Evolutionary conservation across 345 rosid genomes (phyloP).

Genomic region (Capsella bursapastoris): DNA sequence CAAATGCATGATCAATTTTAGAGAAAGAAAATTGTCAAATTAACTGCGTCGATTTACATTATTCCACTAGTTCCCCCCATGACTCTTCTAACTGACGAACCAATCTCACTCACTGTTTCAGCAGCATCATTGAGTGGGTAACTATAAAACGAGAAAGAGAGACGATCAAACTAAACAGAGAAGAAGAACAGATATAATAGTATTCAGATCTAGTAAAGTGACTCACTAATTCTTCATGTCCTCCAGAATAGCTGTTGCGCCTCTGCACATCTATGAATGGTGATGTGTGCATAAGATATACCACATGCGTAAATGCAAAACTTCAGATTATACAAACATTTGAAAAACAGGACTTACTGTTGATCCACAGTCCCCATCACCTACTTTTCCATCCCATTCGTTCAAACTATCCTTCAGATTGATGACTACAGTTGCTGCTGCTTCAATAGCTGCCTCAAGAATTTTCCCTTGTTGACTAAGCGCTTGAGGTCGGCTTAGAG

Average conservation of each 20-base stretch:
- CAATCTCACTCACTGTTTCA: slow-evolving; percentile 86
- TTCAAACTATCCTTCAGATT: slow-evolving; percentile 72
- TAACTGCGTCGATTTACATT: slow-evolving; percentile 51
- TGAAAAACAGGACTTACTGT: slow-evolving; percentile 61
- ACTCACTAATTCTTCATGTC: slow-evolving; percentile 83
- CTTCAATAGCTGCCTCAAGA: slow-evolving; percentile 86
- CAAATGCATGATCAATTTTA: slow-evolving; percentile 12
- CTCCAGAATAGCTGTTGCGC: slow-evolving; percentile 82
- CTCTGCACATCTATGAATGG: slow-evolving; percentile 68
- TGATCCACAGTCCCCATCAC: slow-evolving; percentile 99
- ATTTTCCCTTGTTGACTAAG: slow-evolving; percentile 65
- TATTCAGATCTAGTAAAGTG: background rate
- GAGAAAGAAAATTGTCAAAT: background rate
- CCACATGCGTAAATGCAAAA: slow-evolving; percentile 11
- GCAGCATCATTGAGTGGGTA: slow-evolving; percentile 94
- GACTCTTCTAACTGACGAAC: slow-evolving; percentile 75
- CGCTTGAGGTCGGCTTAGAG: slow-evolving; percentile 63
- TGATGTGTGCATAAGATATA: background rate
- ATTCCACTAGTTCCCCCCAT: slow-evolving; percentile 99
- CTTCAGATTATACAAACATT: background rate
- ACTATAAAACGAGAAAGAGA: slow-evolving; percentile 49
- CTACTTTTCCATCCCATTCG: slow-evolving; percentile 94
- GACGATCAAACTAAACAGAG: background rate
- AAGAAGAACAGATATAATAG: background rate
- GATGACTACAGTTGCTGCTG: slow-evolving; percentile 73